Base-by-base conservation (phyloP, 116 monocot genomes). In the Posidonia oceanica region DNA sequence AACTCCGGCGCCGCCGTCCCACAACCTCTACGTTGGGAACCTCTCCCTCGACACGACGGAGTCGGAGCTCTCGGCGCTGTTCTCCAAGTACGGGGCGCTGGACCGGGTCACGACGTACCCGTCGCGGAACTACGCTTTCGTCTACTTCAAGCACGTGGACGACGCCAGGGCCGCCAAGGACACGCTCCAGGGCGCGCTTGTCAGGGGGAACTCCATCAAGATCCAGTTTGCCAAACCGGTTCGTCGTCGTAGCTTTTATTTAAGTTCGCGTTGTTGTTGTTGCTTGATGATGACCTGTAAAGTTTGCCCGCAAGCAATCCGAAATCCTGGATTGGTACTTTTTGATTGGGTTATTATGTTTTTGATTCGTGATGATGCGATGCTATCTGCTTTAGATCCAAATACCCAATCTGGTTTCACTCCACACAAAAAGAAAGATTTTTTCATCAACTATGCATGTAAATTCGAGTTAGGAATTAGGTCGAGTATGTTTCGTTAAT, bases 161-260 rank as follows among this genome's bases (percentile, higher is more conserved):
- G 83, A 85, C 8, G 92, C 98, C 51, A 81, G 74, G 72, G 78
- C 75, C n/a, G 89, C 98, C 36, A 83, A 77, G 66, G 73, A 79
- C 1, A 72, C 80, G 37, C 80, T 90, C 22, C 87, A 84, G 61
- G 86, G 90, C 13, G 20, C 72, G 13, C 36, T 67, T 40, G 61
- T 97, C 39, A 79, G 72, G 13, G 89, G 89, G 8, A 79, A 16
- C 36, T 20, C 78, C 37, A 67, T 93, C 44, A 86, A 73, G 67
- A 82, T 87, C 41, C 76, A 98, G 76, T 88, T 87, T 54, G 85
- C 93, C 20, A 86, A 90, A 52, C 87, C 85, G 86, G 93, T 94
- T 79, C 62, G 84, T 10, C 40, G 64, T 51, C 36, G 18, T 44
- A 29, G 15, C 37, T 53, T 39, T 63, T 64, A 39, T 38, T n/a